These are phyloP conservation scores for Chlorella sorokiniana DNA, from an alignment of 139 green algal species.

Conservation along the genomic window DNA sequence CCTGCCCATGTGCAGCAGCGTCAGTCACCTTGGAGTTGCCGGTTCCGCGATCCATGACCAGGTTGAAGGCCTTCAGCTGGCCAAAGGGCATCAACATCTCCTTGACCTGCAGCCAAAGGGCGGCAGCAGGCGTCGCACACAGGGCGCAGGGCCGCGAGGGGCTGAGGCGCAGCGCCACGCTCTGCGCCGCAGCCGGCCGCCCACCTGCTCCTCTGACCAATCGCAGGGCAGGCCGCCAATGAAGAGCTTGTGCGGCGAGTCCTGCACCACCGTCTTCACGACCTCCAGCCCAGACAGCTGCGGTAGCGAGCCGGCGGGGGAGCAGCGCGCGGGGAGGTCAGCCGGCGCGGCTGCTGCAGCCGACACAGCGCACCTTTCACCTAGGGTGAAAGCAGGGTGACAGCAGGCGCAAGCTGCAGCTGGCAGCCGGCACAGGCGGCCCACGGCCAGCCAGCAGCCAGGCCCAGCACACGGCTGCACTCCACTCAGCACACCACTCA, in stretches of 20 bases:
- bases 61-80: slow-evolving; percentile 78
- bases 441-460: background rate
- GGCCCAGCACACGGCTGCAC: background rate
- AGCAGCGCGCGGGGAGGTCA: background rate
- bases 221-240: slow-evolving; percentile 81
- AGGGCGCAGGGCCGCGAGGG: background rate
- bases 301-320: too few relatives aligned
- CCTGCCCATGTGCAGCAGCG: too few relatives aligned
- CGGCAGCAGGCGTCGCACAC: background rate
- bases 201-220: slow-evolving; percentile 72
- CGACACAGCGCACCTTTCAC: too few relatives aligned
- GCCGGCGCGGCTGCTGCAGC: background rate
- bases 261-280: slow-evolving; percentile 71
- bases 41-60: slow-evolving; percentile 85
- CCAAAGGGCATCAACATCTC: slow-evolving; percentile 77
- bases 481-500: background rate
- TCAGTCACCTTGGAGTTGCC: slow-evolving; percentile 85
- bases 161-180: background rate
- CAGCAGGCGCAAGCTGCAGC: too few relatives aligned
- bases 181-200: background rate
- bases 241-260: slow-evolving; percentile 85
- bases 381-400: too few relatives aligned
- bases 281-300: slow-evolving; percentile 61
- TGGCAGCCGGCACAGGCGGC: too few relatives aligned
- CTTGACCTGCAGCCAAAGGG: slow-evolving; percentile 62